Conservation (phyloP, 2,329 filamentous ascomycete species). For the Chaetomiaceae sp. region DNA sequence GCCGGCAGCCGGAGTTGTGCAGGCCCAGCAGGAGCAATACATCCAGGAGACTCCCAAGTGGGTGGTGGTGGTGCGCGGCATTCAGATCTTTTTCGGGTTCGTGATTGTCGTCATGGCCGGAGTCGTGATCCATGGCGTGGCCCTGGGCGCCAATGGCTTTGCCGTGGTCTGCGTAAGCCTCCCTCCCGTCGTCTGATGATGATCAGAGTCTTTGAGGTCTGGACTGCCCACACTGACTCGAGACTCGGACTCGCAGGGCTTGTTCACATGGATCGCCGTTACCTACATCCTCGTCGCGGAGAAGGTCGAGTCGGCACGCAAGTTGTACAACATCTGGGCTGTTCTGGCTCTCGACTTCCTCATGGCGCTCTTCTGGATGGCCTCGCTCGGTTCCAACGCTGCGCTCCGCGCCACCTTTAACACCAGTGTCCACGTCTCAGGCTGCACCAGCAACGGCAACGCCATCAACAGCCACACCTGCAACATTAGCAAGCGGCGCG, state of each 20-base stretch:
- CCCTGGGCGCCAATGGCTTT: conserved; percentile 26
- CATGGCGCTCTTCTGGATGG: conserved; percentile 32
- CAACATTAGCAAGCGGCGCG: conserved; percentile 18
- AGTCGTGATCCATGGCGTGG: conserved; percentile 29
- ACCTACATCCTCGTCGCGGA: conserved; percentile 29
- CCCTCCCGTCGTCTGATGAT: not conserved
- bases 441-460: conserved; percentile 29
- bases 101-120: conserved; percentile 27
- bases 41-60: conserved; percentile 28
- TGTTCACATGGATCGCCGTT: conserved; percentile 29
- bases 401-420: conserved; percentile 27
- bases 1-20: not conserved
- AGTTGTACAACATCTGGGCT: conserved; percentile 33
- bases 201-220: not conserved
- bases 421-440: conserved; percentile 14
- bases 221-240: conserved; percentile 1
- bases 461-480: conserved; percentile 27
- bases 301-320: conserved; percentile 24
- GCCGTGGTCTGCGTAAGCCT: conserved; percentile 29
- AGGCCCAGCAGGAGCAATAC: conserved; percentile 15
- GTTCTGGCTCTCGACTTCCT: conserved; percentile 30
- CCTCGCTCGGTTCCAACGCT: conserved; percentile 31
- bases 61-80: conserved; percentile 27
- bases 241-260: conserved; percentile 23
- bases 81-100: conserved; percentile 29